A percentile compares a stretch with the other conserved stretches of the same genome.
Evolutionary conservation across 768 basidiomycete genomes (phyloP).

Genomic region (Boletus coccyginus): DNA sequence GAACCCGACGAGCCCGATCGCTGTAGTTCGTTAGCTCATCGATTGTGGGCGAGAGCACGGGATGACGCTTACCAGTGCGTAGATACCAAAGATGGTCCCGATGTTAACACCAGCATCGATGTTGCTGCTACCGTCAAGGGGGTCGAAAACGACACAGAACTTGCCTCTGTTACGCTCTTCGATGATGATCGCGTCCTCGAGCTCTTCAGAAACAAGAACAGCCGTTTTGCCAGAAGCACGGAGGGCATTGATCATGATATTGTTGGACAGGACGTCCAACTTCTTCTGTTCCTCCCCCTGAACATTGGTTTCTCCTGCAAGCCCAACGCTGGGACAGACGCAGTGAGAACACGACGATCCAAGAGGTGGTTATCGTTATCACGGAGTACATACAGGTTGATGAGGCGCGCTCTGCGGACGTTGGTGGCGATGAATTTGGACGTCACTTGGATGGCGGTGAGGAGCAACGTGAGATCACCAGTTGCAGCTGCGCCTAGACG

Average conservation of each 20-base stretch:
- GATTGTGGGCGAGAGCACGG: background rate
- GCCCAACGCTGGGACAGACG: constrained; percentile 68
- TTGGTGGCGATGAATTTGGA: constrained; percentile 98
- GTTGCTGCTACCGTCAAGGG: constrained; percentile 93
- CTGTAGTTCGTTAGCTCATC: constrained; percentile 37
- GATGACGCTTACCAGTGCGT: constrained; percentile 67
- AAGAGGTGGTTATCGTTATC: background rate
- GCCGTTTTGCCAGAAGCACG: constrained; percentile 95
- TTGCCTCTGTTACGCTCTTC: constrained; percentile 76
- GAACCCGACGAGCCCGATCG: constrained; percentile 74
- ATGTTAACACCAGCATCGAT: constrained; percentile 99
- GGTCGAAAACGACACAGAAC: constrained; percentile 99
- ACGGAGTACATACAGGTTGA: constrained; percentile 76
- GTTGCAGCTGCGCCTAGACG: constrained; percentile 80
- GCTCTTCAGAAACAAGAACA: constrained; percentile 95
- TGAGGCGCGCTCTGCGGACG: constrained; percentile 93
- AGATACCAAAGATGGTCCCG: constrained; percentile 96
- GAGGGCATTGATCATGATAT: constrained; percentile 98
- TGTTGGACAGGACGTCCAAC: constrained; percentile 94
- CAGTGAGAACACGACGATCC: background rate
- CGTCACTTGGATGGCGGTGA: constrained; percentile 94
- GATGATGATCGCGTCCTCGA: constrained; percentile 90
- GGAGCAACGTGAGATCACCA: constrained; percentile 90
- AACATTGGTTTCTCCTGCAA: constrained; percentile 94
- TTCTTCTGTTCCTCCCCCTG: constrained; percentile 99